Evolutionary conservation across 345 rosid species (phyloP), one percentile per base, ranked within the genome.

Genomic region (Syzygium grande): DNA sequence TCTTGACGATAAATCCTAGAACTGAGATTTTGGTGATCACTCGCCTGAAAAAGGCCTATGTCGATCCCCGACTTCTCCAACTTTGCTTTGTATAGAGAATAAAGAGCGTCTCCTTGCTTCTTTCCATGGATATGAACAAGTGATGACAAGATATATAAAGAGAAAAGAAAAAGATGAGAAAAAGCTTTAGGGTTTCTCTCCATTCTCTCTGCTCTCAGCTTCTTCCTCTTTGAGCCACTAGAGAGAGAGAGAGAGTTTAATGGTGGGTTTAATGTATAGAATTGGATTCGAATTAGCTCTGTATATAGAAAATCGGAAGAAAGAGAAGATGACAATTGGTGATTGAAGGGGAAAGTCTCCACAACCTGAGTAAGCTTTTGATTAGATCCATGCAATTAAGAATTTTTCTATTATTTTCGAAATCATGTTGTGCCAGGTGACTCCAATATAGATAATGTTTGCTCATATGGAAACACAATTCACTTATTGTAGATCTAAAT

Each of bases 51-150:
- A 61, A 2, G 88, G 27, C 84, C 79, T 1, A 23, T 84, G 34
- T 92, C 92, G 1, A 89, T 73, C 6, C 89, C 90, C 3, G 90
- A 88, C 80, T 87, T 88, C 51, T 52, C 89, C 38, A 27, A 14
- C 87, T 90, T 92, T 16, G 84, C 90, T 84, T 88, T 83, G 86
- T 86, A 90, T 23, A 93, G 86, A 63, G 87, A 87, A 34, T 88
- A 85, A n/a, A 93, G 88, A 5, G 68, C 91, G 49, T 85, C 88
- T 10, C 55, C 43, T 84, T 94, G 93, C 80, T 86, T 61, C 73
- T n/a, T n/a, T n/a, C 73, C 38, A 61, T n/a, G 73, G 38, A 61
- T 61, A 13, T 30, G 91, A 61, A 61, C 73, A 30, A 14, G 73
- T 3, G 4, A 61, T 13, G 73, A 61, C 73, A 13, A n/a, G 34